Conservation (phyloP, 2,329 filamentous ascomycete species). For the Capronia americana region DNA sequence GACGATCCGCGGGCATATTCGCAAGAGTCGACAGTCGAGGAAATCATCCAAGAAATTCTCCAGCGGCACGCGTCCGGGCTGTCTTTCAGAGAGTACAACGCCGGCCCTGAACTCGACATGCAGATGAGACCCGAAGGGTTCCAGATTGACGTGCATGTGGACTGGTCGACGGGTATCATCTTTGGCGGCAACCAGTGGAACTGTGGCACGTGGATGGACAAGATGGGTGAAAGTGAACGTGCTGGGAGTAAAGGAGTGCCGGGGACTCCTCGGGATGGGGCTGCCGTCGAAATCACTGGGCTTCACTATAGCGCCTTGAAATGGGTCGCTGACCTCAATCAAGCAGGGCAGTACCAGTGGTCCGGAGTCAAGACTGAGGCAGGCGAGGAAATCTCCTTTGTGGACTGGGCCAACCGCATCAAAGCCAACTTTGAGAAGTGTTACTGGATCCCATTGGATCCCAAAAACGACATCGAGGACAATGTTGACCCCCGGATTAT, state of each 20-base stretch:
- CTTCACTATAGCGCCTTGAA: conserved; percentile 85
- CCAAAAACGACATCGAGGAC: conserved; percentile 72
- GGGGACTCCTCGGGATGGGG: conserved; percentile 94
- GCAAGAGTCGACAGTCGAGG: conserved; percentile 78
- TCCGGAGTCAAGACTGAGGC: conserved; percentile 72
- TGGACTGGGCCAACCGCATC: conserved; percentile 79
- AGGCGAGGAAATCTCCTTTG: conserved; percentile 70
- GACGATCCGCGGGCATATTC: conserved; percentile 88
- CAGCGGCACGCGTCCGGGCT: conserved; percentile 90
- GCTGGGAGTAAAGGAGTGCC: conserved; percentile 92
- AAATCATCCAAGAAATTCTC: conserved; percentile 90
- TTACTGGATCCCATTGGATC: conserved; percentile 79
- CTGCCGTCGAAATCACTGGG: conserved; percentile 93
- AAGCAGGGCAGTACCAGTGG: conserved; percentile 74
- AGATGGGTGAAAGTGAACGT: conserved; percentile 97
- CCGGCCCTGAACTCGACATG: conserved; percentile 82
- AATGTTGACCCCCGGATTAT: conserved; percentile 79
- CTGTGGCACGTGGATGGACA: conserved; percentile 99
- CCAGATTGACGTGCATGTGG: conserved; percentile 86
- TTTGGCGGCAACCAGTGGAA: conserved; percentile 94
- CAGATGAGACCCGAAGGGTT: conserved; percentile 95
- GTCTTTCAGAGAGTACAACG: conserved; percentile 93
- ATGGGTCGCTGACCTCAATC: conserved; percentile 75
- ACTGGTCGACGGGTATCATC: conserved; percentile 89
- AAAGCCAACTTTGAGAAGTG: conserved; percentile 88